Percentiles rank a stretch among this genome's conserved stretches.
These are phyloP conservation scores for Canna indica DNA, from an alignment of 176 grass and related monocot genomes.

Conservation along the genomic window DNA sequence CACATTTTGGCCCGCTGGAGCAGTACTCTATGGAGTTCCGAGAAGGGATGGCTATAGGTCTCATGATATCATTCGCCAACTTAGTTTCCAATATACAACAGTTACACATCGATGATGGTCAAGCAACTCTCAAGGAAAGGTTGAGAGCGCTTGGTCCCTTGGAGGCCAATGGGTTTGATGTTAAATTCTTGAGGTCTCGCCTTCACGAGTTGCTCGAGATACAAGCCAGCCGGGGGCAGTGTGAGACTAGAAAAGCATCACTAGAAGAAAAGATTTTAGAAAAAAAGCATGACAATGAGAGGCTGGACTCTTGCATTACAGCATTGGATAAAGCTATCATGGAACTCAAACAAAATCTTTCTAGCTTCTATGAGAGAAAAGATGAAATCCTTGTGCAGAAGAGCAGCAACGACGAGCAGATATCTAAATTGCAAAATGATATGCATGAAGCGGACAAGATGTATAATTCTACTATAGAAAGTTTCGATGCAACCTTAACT, in stretches of 20 bases:
- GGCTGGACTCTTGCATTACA: conserved; percentile 5
- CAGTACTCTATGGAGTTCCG: conserved; percentile 21
- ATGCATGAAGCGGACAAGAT: background rate
- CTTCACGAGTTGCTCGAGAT: conserved; percentile 23
- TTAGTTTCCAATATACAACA: conserved; percentile 24
- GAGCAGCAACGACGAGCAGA: conserved; percentile 9
- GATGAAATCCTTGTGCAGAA: conserved; percentile 22
- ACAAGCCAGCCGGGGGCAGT: conserved; percentile 17
- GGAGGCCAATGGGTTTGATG: conserved; percentile 47
- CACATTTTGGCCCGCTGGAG: conserved; percentile 51
- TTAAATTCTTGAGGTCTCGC: conserved; percentile 21
- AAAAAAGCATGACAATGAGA: conserved; percentile 4
- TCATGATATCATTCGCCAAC: conserved; percentile 39
- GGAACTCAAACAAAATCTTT: conserved; percentile 36
- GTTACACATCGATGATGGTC: conserved; percentile 24
- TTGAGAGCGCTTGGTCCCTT: conserved; percentile 24
- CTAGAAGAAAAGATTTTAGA: conserved; percentile 16
- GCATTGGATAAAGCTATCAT: conserved; percentile 28
- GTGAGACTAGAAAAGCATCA: conserved; percentile 5
- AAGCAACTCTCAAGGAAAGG: conserved; percentile 26
- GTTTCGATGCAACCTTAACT: conserved; percentile 11
- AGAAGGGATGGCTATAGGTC: conserved; percentile 62
- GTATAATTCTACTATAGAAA: background rate
- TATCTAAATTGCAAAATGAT: conserved; percentile 13
- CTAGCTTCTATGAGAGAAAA: conserved; percentile 13